phyloP scores from a whole-genome alignment of 116 monocot species.

The Iris pallida region DNA sequence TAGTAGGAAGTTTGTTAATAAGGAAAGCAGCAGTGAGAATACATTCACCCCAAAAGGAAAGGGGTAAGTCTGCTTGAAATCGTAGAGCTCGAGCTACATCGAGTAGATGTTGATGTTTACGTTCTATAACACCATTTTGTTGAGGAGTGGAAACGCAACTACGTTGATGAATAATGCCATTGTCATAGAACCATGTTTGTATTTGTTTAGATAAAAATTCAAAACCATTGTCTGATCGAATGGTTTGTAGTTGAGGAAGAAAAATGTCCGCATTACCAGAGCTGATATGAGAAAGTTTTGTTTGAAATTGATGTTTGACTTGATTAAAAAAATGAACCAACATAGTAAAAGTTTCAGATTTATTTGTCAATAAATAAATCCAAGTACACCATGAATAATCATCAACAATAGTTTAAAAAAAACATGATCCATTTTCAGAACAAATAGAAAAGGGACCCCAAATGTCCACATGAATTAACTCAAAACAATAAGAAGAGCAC shows the following conservation, averaged over 20 bases:
- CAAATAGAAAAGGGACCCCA: not conserved
- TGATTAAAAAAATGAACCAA: no score
- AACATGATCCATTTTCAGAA: not conserved
- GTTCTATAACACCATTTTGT: no score
- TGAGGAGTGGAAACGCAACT: not conserved
- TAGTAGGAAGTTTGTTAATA: no score
- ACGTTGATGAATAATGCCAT: not conserved
- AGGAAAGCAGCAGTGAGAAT: no score
- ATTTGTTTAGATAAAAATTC: not conserved
- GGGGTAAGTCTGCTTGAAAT: no score
- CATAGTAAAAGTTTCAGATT: not conserved
- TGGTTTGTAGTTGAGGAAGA: no score
- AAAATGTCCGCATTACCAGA: no score
- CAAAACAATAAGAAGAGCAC: not conserved
- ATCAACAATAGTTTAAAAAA: not conserved
- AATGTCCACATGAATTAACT: not conserved
- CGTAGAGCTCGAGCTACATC: not conserved
- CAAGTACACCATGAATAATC: not conserved
- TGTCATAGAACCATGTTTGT: not conserved
- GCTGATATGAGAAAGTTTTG: no score
- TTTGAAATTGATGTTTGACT: no score
- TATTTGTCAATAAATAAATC: not conserved
- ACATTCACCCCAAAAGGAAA: no score
- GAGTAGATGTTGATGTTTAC: not conserved
- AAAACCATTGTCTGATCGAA: not conserved